phyloP scores from a whole-genome alignment of 805 yeast species.

The Saccharomyces paradoxus region DNA sequence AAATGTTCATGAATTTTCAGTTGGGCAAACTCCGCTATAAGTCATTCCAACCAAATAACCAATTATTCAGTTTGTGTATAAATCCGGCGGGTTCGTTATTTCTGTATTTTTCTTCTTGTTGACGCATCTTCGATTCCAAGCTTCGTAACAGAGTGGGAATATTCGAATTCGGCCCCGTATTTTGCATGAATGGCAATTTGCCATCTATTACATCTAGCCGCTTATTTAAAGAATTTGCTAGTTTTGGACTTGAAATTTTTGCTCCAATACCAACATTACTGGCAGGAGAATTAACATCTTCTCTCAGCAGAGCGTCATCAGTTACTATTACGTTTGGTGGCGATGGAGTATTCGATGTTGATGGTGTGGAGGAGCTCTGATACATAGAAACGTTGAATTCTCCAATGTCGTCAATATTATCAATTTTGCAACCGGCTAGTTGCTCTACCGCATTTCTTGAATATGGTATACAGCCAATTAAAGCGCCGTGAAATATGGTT shows the following conservation, averaged over 20 bases:
- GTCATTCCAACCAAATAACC: conserved; percentile 50
- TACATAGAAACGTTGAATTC: not conserved
- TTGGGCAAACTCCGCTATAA: conserved; percentile 13
- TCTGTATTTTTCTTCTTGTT: conserved; percentile 12
- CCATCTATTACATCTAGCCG: conserved; percentile 33
- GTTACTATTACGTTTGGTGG: not conserved
- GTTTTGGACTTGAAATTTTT: not conserved
- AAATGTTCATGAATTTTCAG: not conserved
- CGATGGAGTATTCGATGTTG: not conserved
- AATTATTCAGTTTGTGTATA: conserved; percentile 34
- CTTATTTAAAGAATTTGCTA: conserved; percentile 1
- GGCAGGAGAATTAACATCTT: not conserved
- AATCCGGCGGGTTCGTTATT: conserved; percentile 13
- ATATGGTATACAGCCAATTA: conserved; percentile 61
- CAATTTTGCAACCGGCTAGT: conserved; percentile 31
- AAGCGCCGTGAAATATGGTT: conserved; percentile 49
- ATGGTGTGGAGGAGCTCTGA: not conserved
- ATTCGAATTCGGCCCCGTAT: conserved; percentile 8
- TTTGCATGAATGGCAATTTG: conserved; percentile 28
- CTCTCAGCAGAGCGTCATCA: not conserved
- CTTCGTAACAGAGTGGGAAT: conserved; percentile 22
- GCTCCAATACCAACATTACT: not conserved
- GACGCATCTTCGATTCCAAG: conserved; percentile 25
- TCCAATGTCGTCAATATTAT: conserved; percentile 12
- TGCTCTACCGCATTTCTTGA: conserved; percentile 52